Evolutionary conservation across 257 asterid genomes (phyloP).

Genomic region (Jaltomata sinuosa): DNA sequence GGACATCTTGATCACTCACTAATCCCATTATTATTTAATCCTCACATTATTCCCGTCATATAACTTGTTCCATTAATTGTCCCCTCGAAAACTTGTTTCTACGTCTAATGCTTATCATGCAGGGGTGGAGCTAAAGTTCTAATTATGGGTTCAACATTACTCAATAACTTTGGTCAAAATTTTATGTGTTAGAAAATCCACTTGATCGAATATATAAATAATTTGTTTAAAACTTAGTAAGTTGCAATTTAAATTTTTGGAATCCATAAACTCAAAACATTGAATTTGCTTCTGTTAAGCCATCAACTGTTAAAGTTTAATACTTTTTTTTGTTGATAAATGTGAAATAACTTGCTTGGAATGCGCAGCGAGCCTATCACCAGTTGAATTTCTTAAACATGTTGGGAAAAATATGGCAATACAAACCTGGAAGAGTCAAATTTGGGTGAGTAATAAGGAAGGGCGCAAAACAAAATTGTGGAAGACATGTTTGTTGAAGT

Average conservation of each 20-base stretch:
- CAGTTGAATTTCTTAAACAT: conserved; percentile 30
- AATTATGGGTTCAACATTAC: neutral
- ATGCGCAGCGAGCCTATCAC: conserved; percentile 18
- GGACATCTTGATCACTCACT: neutral
- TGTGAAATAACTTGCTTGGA: neutral
- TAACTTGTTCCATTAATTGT: neutral
- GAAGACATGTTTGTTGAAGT: too few relatives aligned
- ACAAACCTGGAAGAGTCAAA: conserved; percentile 29
- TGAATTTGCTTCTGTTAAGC: neutral
- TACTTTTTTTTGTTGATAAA: neutral
- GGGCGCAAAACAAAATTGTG: too few relatives aligned
- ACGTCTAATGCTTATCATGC: neutral
- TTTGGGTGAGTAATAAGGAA: conserved; percentile 25
- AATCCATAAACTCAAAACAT: neutral
- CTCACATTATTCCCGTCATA: neutral
- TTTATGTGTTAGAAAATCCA: neutral
- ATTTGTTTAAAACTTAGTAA: too few relatives aligned
- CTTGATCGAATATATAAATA: neutral
- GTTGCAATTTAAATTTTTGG: too few relatives aligned
- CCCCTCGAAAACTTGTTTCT: neutral
- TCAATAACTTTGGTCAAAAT: neutral
- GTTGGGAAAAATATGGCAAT: conserved; percentile 16
- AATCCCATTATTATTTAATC: neutral
- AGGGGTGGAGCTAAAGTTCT: neutral
- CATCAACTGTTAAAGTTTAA: neutral